A percentile compares a stretch with the other conserved stretches of the same genome.
Conservation (phyloP, 495 filamentous ascomycete genomes). For the Apiosordaria backusii region DNA sequence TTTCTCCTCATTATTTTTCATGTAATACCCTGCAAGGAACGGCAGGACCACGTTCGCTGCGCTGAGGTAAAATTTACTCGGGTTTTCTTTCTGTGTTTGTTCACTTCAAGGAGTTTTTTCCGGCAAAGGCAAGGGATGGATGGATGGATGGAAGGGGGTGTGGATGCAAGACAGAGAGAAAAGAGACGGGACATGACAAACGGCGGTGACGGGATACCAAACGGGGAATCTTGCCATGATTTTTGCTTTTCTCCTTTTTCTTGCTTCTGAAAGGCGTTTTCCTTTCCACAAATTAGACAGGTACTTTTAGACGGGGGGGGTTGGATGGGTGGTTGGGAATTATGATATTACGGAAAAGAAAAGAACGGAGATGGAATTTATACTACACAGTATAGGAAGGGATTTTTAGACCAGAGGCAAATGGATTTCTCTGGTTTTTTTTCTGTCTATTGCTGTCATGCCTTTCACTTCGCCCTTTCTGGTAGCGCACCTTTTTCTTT, state of each 20-base stretch:
- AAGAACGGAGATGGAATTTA: not conserved
- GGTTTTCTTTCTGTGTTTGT: slow-evolving; percentile 5
- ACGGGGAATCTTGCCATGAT: not conserved
- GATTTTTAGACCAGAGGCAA: not conserved
- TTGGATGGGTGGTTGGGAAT: not conserved
- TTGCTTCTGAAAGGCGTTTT: not conserved
- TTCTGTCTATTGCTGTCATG: not conserved
- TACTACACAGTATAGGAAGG: not conserved
- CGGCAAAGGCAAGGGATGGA: not conserved
- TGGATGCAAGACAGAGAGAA: not conserved
- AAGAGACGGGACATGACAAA: not conserved
- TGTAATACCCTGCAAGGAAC: not conserved
- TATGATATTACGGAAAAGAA: not conserved
- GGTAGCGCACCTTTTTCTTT: not conserved
- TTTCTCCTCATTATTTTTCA: not conserved
- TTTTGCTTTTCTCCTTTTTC: not conserved
- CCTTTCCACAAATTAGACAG: not conserved
- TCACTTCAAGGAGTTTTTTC: slow-evolving; percentile 1
- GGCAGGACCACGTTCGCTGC: slow-evolving; percentile 14
- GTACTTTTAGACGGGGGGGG: not conserved
- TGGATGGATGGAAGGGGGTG: not conserved
- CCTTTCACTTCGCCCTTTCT: not conserved
- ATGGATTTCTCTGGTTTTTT: not conserved
- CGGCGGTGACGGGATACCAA: not conserved
- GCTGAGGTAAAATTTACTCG: not conserved